A percentile compares a stretch with the other conserved stretches of the same genome.
Evolutionary conservation across 345 rosid genomes (phyloP).

Genomic region (Rhizophora apiculata): DNA sequence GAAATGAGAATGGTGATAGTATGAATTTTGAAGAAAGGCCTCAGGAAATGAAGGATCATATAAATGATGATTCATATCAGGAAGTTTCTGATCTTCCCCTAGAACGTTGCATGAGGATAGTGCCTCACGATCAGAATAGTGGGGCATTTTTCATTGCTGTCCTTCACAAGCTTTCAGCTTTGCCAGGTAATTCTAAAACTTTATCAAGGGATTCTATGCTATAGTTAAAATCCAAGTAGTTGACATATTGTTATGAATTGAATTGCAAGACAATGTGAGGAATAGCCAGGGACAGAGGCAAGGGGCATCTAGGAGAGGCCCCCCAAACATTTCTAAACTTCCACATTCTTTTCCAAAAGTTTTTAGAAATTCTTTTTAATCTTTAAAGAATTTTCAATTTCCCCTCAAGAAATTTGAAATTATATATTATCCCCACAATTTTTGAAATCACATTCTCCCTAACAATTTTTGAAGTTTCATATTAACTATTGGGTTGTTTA

Average conservation of each 20-base stretch:
- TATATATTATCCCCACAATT: too few species aligned
- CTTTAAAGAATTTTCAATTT: too few species aligned
- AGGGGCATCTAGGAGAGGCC: too few species aligned
- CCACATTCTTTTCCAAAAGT: too few species aligned
- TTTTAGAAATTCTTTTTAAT: too few species aligned
- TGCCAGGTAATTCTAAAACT: conserved; percentile 52
- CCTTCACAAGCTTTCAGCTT: conserved; percentile 60
- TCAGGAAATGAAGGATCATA: conserved; percentile 21
- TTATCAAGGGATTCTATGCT: not conserved
- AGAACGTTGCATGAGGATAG: conserved; percentile 82
- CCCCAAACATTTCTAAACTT: too few species aligned
- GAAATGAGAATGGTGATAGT: conserved; percentile 31
- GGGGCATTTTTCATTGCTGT: conserved; percentile 95
- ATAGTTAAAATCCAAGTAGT: not conserved
- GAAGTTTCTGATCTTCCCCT: conserved; percentile 75
- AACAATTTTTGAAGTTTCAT: too few species aligned
- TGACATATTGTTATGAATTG: not conserved
- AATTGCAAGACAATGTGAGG: not conserved
- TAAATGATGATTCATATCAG: conserved; percentile 38
- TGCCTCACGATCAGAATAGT: conserved; percentile 94
- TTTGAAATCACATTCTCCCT: too few species aligned
- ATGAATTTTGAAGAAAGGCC: conserved; percentile 30
- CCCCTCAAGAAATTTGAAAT: too few species aligned
- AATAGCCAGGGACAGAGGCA: not conserved
- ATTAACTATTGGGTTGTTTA: too few species aligned